Evolutionary conservation across 2,329 filamentous ascomycete species (phyloP).

Genomic region (Claviceps capensis): DNA sequence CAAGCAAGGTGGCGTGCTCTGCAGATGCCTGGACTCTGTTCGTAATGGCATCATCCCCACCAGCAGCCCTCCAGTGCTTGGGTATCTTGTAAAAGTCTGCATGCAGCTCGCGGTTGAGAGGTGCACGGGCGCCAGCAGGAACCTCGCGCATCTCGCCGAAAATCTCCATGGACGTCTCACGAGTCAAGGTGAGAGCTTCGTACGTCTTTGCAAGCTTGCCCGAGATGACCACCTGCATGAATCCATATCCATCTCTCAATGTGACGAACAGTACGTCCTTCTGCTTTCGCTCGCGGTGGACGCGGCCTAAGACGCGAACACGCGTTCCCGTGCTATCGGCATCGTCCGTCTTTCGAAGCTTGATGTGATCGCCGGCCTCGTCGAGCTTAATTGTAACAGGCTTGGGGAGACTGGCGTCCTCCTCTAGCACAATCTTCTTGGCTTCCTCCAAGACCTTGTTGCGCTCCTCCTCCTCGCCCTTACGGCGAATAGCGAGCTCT

Average conservation of each 20-base stretch:
- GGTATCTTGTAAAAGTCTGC: slow-evolving; percentile 80
- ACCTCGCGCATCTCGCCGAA: slow-evolving; percentile 75
- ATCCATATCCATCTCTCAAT: slow-evolving; percentile 61
- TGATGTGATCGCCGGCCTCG: slow-evolving; percentile 16
- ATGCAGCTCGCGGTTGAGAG: slow-evolving; percentile 74
- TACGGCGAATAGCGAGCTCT: slow-evolving; percentile 9
- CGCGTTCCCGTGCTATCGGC: slow-evolving; percentile 48
- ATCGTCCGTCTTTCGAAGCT: slow-evolving; percentile 23
- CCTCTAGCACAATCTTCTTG: slow-evolving; percentile 56
- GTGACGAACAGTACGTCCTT: slow-evolving; percentile 80
- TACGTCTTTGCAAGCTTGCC: slow-evolving; percentile 84
- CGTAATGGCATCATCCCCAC: slow-evolving; percentile 83
- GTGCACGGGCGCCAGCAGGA: slow-evolving; percentile 63
- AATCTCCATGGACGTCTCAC: slow-evolving; percentile 76
- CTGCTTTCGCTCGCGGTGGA: slow-evolving; percentile 69
- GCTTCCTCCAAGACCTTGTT: slow-evolving; percentile 49
- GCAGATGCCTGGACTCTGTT: slow-evolving; percentile 48
- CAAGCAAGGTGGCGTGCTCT: slow-evolving; percentile 51
- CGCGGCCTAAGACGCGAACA: slow-evolving; percentile 67
- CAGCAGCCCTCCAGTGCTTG: slow-evolving; percentile 51
- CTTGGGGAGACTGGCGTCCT: slow-evolving; percentile 60
- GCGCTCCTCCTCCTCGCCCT: slow-evolving; percentile 11
- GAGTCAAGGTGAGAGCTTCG: slow-evolving; percentile 72
- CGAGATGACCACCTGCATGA: slow-evolving; percentile 30
- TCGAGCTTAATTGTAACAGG: slow-evolving; percentile 56